These are phyloP conservation scores for Beauveria caledonica DNA, from an alignment of 2,329 filamentous ascomycete genomes.

Conservation along the genomic window DNA sequence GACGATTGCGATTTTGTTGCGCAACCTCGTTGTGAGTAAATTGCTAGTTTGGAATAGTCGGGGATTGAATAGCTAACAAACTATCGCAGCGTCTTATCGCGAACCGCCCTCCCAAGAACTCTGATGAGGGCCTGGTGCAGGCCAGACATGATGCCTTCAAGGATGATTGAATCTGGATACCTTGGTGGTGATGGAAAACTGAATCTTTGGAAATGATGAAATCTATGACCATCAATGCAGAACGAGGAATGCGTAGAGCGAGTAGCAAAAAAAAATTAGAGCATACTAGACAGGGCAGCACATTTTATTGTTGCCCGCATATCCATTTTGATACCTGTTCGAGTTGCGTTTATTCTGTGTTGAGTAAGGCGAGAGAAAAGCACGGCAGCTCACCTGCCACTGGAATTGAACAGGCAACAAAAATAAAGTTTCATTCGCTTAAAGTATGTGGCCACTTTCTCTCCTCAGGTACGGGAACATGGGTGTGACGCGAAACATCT, in stretches of 20 bases:
- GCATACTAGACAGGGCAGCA: conserved; percentile 2
- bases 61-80: background rate
- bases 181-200: too few relatives aligned
- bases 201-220: conserved; percentile 31
- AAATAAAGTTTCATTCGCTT: too few relatives aligned
- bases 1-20: conserved; percentile 82
- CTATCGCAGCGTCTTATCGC: conserved; percentile 40
- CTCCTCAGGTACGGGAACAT: background rate
- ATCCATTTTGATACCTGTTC: conserved; percentile 3
- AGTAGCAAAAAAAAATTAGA: background rate
- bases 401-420: background rate
- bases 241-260: background rate
- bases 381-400: background rate
- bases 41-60: background rate
- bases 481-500: background rate
- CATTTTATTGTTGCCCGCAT: background rate
- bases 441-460: background rate
- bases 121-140: conserved; percentile 26
- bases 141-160: conserved; percentile 35
- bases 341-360: background rate
- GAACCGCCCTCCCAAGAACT: conserved; percentile 35
- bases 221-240: background rate
- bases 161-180: conserved; percentile 23
- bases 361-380: background rate
- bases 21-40: conserved; percentile 73